A percentile compares a stretch with the other conserved stretches of the same genome.
phyloP scores from a whole-genome alignment of 805 yeast species.

The Ascoidea tarda region DNA sequence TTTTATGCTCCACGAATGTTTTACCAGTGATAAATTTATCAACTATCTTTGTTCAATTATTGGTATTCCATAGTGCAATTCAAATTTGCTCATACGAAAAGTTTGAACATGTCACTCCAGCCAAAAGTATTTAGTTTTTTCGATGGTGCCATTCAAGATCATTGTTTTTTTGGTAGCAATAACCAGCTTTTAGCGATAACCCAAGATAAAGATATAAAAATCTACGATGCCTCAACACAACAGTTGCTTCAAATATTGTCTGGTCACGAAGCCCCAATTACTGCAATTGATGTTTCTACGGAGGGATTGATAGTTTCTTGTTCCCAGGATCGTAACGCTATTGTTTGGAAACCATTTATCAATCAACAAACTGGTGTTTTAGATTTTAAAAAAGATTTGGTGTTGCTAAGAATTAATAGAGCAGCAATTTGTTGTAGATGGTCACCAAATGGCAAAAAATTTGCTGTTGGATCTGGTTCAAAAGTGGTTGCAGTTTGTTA shows the following conservation, averaged over 20 bases:
- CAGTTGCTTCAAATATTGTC: slow-evolving; percentile 47
- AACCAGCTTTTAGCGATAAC: slow-evolving; percentile 59
- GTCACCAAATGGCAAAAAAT: slow-evolving; percentile 92
- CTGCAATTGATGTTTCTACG: slow-evolving; percentile 82
- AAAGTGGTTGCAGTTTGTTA: slow-evolving; percentile 91
- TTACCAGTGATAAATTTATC: too few relatives aligned
- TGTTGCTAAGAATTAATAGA: slow-evolving; percentile 79
- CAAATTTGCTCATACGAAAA: too few relatives aligned
- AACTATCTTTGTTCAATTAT: too few relatives aligned
- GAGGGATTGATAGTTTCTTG: slow-evolving; percentile 91
- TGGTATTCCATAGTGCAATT: too few relatives aligned
- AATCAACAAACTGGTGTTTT: slow-evolving; percentile 32
- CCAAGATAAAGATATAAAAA: slow-evolving; percentile 59
- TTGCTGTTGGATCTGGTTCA: slow-evolving; percentile 96
- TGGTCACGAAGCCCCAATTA: slow-evolving; percentile 88
- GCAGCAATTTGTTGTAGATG: slow-evolving; percentile 92
- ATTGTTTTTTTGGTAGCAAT: slow-evolving; percentile 65
- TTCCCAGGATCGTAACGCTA: slow-evolving; percentile 94
- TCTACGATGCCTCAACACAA: slow-evolving; percentile 43
- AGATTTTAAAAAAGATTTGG: slow-evolving; percentile 72
- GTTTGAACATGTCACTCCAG: too few relatives aligned
- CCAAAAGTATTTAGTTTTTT: slow-evolving; percentile 45
- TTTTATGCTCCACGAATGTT: too few relatives aligned
- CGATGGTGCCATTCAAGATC: slow-evolving; percentile 81
- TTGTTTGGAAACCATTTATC: slow-evolving; percentile 75